Base-by-base conservation (phyloP, 371 early-diverging fungal species). In the Dinochytrium kinnereticum region DNA sequence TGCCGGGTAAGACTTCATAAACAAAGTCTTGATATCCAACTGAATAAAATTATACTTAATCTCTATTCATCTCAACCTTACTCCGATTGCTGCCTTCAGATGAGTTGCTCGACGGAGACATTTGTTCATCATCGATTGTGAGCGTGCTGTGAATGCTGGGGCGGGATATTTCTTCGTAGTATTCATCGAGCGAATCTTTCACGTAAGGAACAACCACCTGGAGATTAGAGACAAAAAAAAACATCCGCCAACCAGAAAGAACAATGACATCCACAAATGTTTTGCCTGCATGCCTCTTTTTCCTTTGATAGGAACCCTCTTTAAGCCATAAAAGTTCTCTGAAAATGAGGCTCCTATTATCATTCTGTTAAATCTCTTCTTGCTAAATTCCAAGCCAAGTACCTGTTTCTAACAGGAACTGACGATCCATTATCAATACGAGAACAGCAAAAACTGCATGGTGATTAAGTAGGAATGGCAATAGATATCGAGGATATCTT, bases 241-340 rank as follows among this genome's bases (percentile, higher is more conserved):
- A 51, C 64, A 26, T 24, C 31, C 40, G 36, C 51, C 38, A 77
- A 92, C 92, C 74, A 94, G 81, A 17, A 91, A 82, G 7, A 89
- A 67, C n/a, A 95, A 77, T 0, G 95, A 94, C 61, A 78, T 74
- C 75, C 84, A 85, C 84, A 61, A 93, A 90, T 2, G 86, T 81
- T 38, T 91, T 75, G 19, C 55, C 77, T 7, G 70, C 51, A 69
- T 64, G 1, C 50, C 19, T 13, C 26, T 59, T 36, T 30, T 49
- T 19, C 19, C 44, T 30, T n/a, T 44, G 13, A 13, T 49, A 5
- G 34, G 68, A 0, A 89, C 88, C 68, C 97, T 80, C 77, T 94
- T 93, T 59, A 93, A 78, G 0, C 96, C 96, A 80, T 97, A 97
- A 81, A 96, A 96, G 81, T 92, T 92, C 82, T 97, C 97, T 21